Percentiles rank a stretch among this genome's conserved stretches.
Conservation (phyloP, 805 yeast genomes). For the Monosporozyma aerobia region DNA sequence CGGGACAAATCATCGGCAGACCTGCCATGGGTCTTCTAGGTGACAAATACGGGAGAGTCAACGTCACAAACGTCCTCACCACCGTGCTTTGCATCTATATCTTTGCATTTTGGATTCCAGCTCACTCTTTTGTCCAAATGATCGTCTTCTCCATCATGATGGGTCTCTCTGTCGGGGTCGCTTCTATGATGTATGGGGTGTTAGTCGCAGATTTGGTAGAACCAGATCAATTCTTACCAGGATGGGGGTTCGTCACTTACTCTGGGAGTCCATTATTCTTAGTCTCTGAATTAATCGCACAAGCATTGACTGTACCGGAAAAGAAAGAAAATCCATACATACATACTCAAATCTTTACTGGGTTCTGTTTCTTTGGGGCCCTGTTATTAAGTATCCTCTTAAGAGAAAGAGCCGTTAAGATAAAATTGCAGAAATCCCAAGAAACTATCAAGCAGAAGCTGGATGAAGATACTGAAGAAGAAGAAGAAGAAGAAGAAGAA, state of each 20-base stretch:
- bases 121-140: constrained; percentile 33
- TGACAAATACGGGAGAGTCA: constrained; percentile 40
- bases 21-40: constrained; percentile 39
- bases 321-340: constrained; percentile 37
- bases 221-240: constrained; percentile 31
- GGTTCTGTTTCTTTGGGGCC: constrained; percentile 37
- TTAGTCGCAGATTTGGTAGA: constrained; percentile 36
- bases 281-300: constrained; percentile 47
- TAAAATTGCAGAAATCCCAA: constrained; percentile 13
- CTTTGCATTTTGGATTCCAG: constrained; percentile 43
- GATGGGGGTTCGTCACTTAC: constrained; percentile 31
- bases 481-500: no score
- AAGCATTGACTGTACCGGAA: constrained; percentile 33
- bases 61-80: constrained; percentile 35
- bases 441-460: constrained; percentile 21
- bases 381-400: constrained; percentile 36
- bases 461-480: not conserved
- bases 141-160: constrained; percentile 35
- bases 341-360: constrained; percentile 54
- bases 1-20: constrained; percentile 43
- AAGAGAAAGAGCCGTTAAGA: constrained; percentile 32
- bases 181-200: constrained; percentile 34
- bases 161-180: constrained; percentile 41
- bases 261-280: constrained; percentile 28
- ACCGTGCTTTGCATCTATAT: constrained; percentile 30